A percentile compares a stretch with the other conserved stretches of the same genome.
These are phyloP conservation scores for Diaporthe eres DNA, from an alignment of 2,329 filamentous ascomycete genomes.

Conservation along the genomic window DNA sequence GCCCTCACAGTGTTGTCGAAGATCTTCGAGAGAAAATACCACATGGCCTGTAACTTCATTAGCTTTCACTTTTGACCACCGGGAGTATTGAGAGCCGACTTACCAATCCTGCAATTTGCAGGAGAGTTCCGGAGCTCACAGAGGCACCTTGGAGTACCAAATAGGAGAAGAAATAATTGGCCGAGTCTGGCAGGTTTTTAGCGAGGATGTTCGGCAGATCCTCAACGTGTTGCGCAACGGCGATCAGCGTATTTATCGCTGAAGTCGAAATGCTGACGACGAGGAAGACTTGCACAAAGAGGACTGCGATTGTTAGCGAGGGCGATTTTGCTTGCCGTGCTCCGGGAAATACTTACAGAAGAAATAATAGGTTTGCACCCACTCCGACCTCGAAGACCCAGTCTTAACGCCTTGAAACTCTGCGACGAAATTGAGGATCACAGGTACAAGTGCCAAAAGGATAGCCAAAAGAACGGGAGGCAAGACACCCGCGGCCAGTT, in stretches of 20 bases:
- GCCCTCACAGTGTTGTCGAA: slow-evolving; percentile 84
- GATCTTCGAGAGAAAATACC: slow-evolving; percentile 85
- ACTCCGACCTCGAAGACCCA: slow-evolving; percentile 81
- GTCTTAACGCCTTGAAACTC: slow-evolving; percentile 85
- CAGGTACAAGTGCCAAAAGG: slow-evolving; percentile 84
- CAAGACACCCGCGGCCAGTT: slow-evolving; percentile 84
- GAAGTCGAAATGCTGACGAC: slow-evolving; percentile 88
- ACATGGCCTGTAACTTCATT: slow-evolving; percentile 58
- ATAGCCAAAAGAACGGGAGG: slow-evolving; percentile 83
- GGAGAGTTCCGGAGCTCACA: slow-evolving; percentile 87
- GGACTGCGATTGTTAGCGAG: neutral
- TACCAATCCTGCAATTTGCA: slow-evolving; percentile 85
- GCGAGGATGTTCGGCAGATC: slow-evolving; percentile 81
- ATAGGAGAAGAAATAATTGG: slow-evolving; percentile 99
- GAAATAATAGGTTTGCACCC: slow-evolving; percentile 95
- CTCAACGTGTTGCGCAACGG: slow-evolving; percentile 70
- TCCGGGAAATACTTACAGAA: slow-evolving; percentile 60
- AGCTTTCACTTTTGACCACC: neutral
- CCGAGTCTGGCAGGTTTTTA: slow-evolving; percentile 83
- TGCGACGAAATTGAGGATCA: slow-evolving; percentile 82
- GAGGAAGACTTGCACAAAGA: slow-evolving; percentile 92
- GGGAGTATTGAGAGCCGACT: neutral
- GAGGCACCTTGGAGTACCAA: slow-evolving; percentile 95
- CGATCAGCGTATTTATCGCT: slow-evolving; percentile 73
- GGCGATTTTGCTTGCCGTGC: neutral